These are phyloP conservation scores for Rhodotorula diobovata DNA, from an alignment of 768 basidiomycete genomes.

Conservation along the genomic window DNA sequence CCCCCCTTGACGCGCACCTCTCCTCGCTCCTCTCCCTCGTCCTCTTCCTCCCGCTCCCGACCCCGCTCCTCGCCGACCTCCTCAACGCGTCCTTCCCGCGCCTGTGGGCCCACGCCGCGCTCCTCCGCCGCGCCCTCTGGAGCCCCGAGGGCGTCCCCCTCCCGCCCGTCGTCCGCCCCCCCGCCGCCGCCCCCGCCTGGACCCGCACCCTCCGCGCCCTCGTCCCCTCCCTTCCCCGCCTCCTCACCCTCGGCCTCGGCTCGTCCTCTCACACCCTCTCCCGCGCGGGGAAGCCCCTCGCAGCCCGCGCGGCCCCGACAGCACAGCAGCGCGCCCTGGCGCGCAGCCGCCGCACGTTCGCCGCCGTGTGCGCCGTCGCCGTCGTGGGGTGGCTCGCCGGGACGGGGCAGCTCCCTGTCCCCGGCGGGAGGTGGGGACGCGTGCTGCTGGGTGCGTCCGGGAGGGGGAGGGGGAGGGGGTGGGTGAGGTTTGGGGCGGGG, in stretches of 20 bases:
- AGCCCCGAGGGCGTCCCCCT: slow-evolving; percentile 7
- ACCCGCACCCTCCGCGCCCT: slow-evolving; percentile 18
- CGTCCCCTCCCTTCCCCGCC: slow-evolving; percentile 5
- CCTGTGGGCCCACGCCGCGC: slow-evolving; percentile 35
- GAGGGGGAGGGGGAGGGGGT: background rate
- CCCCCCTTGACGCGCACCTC: slow-evolving; percentile 36
- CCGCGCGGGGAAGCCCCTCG: background rate
- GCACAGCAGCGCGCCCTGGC: slow-evolving; percentile 8
- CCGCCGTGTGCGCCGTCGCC: slow-evolving; percentile 14
- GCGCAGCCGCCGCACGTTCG: slow-evolving; percentile 14
- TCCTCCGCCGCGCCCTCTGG: slow-evolving; percentile 37
- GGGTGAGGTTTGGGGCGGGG: background rate
- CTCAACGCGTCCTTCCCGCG: slow-evolving; percentile 41
- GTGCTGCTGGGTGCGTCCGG: background rate
- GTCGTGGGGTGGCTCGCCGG: slow-evolving; percentile 26
- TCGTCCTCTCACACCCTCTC: background rate
- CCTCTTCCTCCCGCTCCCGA: slow-evolving; percentile 37
- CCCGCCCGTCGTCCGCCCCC: background rate
- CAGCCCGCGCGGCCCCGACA: background rate
- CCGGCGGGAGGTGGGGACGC: slow-evolving; percentile 6
- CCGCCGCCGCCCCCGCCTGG: background rate
- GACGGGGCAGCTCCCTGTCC: slow-evolving; percentile 34
- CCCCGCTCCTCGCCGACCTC: slow-evolving; percentile 33
- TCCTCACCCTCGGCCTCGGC: background rate
- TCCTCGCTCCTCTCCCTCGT: slow-evolving; percentile 35